Percentiles rank a stretch among this genome's conserved stretches.
Conservation (phyloP, 352 stramenopile genomes). For the Phytophthora uliginosa region DNA sequence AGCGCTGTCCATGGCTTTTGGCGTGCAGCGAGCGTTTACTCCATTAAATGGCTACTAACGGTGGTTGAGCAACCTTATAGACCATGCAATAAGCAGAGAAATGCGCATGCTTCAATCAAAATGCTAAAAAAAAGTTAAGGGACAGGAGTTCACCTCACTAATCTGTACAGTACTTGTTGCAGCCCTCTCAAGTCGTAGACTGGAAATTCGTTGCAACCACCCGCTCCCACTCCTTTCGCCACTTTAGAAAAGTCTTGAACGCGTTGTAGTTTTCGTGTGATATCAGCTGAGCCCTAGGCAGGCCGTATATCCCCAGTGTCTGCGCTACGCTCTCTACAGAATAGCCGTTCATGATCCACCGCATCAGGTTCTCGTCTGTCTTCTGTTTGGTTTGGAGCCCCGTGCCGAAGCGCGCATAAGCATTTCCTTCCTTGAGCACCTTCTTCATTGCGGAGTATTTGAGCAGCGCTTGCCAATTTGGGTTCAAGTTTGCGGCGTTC, state of each 20-base stretch:
- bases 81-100: too few relatives aligned
- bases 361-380: not conserved
- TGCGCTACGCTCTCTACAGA: not conserved
- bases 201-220: not conserved
- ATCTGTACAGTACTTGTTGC: too few relatives aligned
- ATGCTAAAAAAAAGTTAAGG: too few relatives aligned
- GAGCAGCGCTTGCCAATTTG: not conserved
- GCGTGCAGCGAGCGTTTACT: too few relatives aligned
- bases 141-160: too few relatives aligned
- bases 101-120: too few relatives aligned
- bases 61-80: too few relatives aligned
- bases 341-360: not conserved
- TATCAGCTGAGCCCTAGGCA: not conserved
- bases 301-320: not conserved
- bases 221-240: not conserved
- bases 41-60: too few relatives aligned
- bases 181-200: not conserved
- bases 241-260: not conserved
- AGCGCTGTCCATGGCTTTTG: too few relatives aligned
- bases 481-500: not conserved
- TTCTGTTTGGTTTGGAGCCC: not conserved
- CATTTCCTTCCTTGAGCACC: not conserved
- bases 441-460: not conserved
- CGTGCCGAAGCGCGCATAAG: not conserved
- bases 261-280: not conserved